Evolutionary conservation across 78 protist species (phyloP).

Genomic region (Planoprotostelium fungivorum): DNA sequence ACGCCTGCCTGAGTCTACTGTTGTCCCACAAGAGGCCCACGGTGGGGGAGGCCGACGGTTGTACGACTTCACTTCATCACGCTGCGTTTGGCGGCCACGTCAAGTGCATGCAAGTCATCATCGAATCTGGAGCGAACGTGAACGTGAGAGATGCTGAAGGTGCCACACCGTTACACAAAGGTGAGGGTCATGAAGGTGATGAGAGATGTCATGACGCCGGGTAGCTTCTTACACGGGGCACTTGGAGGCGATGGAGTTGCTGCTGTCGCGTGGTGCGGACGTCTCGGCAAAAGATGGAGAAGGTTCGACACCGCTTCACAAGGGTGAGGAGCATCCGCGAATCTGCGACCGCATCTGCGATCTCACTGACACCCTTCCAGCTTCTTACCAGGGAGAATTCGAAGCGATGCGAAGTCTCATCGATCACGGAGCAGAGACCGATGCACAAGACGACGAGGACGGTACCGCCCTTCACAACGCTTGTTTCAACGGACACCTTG

Average conservation of each 20-base stretch:
- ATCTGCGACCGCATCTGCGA: neutral
- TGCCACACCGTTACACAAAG: constrained; percentile 61
- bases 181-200: constrained; percentile 21
- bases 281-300: constrained; percentile 28
- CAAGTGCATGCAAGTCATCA: neutral
- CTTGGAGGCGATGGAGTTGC: constrained; percentile 14
- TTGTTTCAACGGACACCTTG: constrained; percentile 46
- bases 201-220: too few species aligned
- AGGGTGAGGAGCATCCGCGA: too few species aligned
- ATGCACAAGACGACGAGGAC: constrained; percentile 48
- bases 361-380: neutral
- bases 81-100: constrained; percentile 56
- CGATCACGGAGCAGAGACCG: constrained; percentile 26
- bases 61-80: constrained; percentile 61
- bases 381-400: constrained; percentile 15
- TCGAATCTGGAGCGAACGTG: constrained; percentile 9
- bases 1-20: neutral
- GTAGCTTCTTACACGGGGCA: constrained; percentile 36
- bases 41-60: constrained; percentile 29
- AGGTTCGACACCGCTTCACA: constrained; percentile 68
- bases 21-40: neutral
- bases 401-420: constrained; percentile 35
- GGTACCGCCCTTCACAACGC: constrained; percentile 62
- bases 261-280: constrained; percentile 35
- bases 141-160: constrained; percentile 55